Base-by-base conservation (phyloP, 805 yeast genomes). In the Wickerhamomyces ciferrii region DNA sequence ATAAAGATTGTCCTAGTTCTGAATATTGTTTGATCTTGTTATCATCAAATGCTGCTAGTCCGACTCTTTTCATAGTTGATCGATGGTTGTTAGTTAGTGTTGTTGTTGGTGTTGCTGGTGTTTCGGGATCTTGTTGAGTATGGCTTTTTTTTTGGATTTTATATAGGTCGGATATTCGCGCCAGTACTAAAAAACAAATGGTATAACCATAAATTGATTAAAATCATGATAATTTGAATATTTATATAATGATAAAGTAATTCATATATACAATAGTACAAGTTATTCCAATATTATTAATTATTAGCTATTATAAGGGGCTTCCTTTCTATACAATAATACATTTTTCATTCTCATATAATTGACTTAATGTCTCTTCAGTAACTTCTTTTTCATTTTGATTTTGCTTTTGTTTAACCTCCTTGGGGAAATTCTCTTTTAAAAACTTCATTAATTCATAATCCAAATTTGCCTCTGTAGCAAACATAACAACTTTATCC, bases 381-480 rank as follows among this genome's bases (percentile, higher is more conserved):
- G 74, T 65, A 1, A 70, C 62, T 48, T 76, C 81, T 39, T 59
- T 68, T 42, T 70, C 78, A 49, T 84, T 75, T 42, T 78, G 83
- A 42, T 66, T 65, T 56, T 79, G 69, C 57, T 85, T 85, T 53
- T 69, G 72, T 54, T 83, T 84, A 18, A 80, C 80, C 60, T 85
- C 91, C 19, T 66, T 57, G 0, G 92, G 92, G 64, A 85, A 85
- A 55, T 78, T 77, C 40, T 66, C 57, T 58, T 80, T 74, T 73
- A 86, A 70, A 45, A 78, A 67, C 21, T 66, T 63, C 70, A 80
- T 70, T 37, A 77, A 64, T 9, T 75, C 76, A 6, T 63, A 32
- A 56, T 86, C 92, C 49, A 85, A 64, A 53, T 84, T 83, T 2
- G 67, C 51, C 25, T 79, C 77, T 52, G 82, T 83, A 1, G 91